Evolutionary conservation across 371 early-diverging fungal genomes (phyloP).

Genomic region (Haplosporangium sp.): DNA sequence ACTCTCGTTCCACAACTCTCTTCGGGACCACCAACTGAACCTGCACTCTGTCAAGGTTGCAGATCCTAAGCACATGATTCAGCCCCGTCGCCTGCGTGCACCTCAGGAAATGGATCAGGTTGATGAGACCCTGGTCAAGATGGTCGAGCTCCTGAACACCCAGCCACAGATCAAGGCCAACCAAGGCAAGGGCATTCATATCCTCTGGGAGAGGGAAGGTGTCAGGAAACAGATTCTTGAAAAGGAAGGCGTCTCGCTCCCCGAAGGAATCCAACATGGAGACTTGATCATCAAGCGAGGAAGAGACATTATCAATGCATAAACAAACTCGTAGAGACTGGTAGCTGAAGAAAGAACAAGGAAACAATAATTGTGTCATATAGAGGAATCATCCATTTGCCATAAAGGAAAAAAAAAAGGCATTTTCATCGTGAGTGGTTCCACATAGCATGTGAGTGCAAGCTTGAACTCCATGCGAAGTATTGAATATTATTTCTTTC

Average conservation of each 20-base stretch:
- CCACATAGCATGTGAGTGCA: no score
- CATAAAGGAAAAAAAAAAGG: no score
- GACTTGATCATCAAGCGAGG: slow-evolving; percentile 38
- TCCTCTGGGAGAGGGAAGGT: slow-evolving; percentile 50
- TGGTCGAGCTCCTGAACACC: slow-evolving; percentile 39
- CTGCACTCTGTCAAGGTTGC: slow-evolving; percentile 23
- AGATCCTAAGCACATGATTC: slow-evolving; percentile 54
- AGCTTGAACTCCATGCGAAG: no score
- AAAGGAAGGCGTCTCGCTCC: slow-evolving; percentile 26
- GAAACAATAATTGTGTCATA: neutral
- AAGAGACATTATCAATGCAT: slow-evolving; percentile 41
- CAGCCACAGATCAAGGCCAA: slow-evolving; percentile 24
- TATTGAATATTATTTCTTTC: no score
- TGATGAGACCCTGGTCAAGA: slow-evolving; percentile 47
- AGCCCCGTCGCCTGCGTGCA: slow-evolving; percentile 61
- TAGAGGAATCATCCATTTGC: neutral
- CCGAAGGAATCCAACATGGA: slow-evolving; percentile 45
- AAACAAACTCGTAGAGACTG: neutral
- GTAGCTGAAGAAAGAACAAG: neutral
- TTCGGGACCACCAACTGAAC: slow-evolving; percentile 59
- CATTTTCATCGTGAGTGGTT: no score
- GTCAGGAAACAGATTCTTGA: slow-evolving; percentile 35
- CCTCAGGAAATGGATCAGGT: slow-evolving; percentile 53
- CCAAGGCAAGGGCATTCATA: slow-evolving; percentile 34
- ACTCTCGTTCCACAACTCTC: slow-evolving; percentile 69